Evolutionary conservation across 257 asterid genomes (phyloP).

Genomic region (Solanum sitiens): DNA sequence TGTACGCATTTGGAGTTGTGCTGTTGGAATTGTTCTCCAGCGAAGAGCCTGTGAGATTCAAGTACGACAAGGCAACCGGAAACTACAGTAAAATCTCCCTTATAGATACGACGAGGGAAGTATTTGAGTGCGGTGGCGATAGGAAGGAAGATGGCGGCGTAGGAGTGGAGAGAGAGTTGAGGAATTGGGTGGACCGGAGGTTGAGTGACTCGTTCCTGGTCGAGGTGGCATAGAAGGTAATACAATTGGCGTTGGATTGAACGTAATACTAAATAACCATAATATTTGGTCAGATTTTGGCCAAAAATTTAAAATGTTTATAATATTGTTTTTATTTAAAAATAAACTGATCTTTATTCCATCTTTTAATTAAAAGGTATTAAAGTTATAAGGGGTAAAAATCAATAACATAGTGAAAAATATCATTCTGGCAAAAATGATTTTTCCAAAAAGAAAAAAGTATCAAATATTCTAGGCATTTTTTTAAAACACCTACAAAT

Average conservation of each 20-base stretch:
- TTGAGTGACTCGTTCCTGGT: conserved; percentile 83
- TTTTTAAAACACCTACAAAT: no score
- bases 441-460: no score
- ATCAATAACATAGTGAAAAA: no score
- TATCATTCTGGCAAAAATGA: no score
- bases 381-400: no score
- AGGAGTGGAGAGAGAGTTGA: conserved; percentile 28
- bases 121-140: conserved; percentile 44
- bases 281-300: no score
- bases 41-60: conserved; percentile 58
- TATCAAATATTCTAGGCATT: no score
- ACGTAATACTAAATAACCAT: no score
- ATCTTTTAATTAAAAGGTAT: no score
- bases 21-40: conserved; percentile 76
- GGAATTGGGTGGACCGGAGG: conserved; percentile 48
- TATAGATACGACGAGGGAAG: conserved; percentile 54
- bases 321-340: no score
- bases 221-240: conserved; percentile 61
- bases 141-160: conserved; percentile 10
- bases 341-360: no score
- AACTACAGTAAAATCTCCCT: conserved; percentile 24
- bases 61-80: conserved; percentile 41
- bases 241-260: conserved; percentile 59
- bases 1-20: conserved; percentile 85
- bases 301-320: no score